phyloP scores from a whole-genome alignment of 202 grass and related monocot species.

The Musa balbisiana region DNA sequence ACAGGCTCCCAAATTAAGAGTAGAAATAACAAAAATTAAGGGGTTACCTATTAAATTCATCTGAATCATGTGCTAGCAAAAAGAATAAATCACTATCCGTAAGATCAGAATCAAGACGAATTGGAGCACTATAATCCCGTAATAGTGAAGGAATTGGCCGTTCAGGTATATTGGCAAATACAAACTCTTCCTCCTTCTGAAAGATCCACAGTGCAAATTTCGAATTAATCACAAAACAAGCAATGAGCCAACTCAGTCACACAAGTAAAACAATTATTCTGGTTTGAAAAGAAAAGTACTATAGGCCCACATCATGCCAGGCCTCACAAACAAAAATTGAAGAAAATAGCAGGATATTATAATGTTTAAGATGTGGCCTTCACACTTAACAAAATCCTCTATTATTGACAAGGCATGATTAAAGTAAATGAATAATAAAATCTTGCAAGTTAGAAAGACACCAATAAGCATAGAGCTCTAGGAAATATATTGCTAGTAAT shows the following conservation, averaged over 20 bases:
- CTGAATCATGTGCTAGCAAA: constrained; percentile 92
- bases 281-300: background rate
- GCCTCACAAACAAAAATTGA: background rate
- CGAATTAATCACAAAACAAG: constrained; percentile 19
- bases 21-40: background rate
- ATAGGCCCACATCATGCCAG: background rate
- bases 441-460: too few relatives aligned
- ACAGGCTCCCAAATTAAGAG: constrained; percentile 18
- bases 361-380: background rate
- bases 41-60: constrained; percentile 91
- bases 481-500: too few relatives aligned
- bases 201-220: constrained; percentile 33
- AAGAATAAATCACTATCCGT: constrained; percentile 78
- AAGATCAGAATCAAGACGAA: constrained; percentile 92
- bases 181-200: constrained; percentile 89
- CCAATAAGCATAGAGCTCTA: too few relatives aligned
- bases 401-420: too few relatives aligned
- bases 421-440: too few relatives aligned
- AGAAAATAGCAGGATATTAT: background rate
- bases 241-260: background rate
- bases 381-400: too few relatives aligned
- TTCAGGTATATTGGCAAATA: constrained; percentile 68
- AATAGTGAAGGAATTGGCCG: constrained; percentile 80
- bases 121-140: constrained; percentile 83
- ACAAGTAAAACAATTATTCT: background rate